Percentiles rank a stretch among this genome's conserved stretches.
Evolutionary conservation across 106 monocot species (phyloP).

Genomic region (Acanthochlamys bracteata): DNA sequence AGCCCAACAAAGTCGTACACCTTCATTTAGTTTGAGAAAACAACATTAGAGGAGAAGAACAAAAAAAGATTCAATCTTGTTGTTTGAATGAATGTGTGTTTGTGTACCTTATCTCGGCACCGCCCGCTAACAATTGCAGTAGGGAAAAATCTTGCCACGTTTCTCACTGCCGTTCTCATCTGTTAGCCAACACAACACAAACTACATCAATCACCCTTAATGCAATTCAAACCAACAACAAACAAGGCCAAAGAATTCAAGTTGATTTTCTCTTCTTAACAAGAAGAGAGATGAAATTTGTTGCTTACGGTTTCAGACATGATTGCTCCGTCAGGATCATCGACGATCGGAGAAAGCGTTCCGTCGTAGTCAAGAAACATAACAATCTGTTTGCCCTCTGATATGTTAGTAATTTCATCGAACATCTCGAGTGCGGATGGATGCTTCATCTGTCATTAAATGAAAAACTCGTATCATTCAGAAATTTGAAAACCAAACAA

Average conservation of each 20-base stretch:
- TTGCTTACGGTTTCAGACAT: conserved; percentile 24
- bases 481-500: not conserved
- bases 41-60: not conserved
- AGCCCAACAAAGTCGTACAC: conserved; percentile 54
- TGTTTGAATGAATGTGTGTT: not conserved
- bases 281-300: not conserved
- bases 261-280: no score
- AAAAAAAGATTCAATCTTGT: not conserved
- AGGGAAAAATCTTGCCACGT: conserved; percentile 24
- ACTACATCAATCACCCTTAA: not conserved
- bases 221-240: not conserved
- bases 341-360: conserved; percentile 55
- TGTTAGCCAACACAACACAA: not conserved
- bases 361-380: conserved; percentile 70
- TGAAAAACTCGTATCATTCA: not conserved
- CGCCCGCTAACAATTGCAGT: conserved; percentile 40
- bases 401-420: conserved; percentile 24
- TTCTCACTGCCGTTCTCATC: conserved; percentile 32
- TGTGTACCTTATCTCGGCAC: conserved; percentile 43
- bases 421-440: conserved; percentile 47
- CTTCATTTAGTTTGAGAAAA: conserved; percentile 3
- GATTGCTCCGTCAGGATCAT: conserved; percentile 50
- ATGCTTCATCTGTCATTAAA: not conserved
- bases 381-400: conserved; percentile 44
- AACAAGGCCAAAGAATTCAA: no score